Evolutionary conservation across 2,329 filamentous ascomycete species (phyloP).

Genomic region (Ophiostoma ulmi): DNA sequence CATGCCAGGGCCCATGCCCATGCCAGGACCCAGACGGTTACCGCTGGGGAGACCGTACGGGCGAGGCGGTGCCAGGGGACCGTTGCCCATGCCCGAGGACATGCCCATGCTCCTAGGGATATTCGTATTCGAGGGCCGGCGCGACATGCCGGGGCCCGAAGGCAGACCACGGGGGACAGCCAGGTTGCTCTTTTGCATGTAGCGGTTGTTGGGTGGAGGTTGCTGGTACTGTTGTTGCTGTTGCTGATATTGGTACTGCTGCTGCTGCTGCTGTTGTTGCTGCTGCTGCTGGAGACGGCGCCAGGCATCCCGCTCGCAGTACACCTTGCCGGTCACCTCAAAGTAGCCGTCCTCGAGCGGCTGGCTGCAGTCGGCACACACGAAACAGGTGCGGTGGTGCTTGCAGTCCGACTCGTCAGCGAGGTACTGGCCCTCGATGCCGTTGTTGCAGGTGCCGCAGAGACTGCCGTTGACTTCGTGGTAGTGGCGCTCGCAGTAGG

Average conservation of each 20-base stretch:
- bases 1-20: constrained; percentile 12
- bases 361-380: constrained; percentile 70
- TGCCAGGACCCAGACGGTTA: constrained; percentile 32
- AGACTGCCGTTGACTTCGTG: constrained; percentile 85
- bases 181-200: constrained; percentile 16
- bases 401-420: constrained; percentile 74
- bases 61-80: constrained; percentile 17
- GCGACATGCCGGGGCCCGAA: constrained; percentile 18
- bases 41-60: constrained; percentile 36
- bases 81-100: not conserved
- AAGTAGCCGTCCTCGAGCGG: constrained; percentile 82
- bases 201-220: not conserved
- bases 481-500: constrained; percentile 89
- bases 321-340: constrained; percentile 73
- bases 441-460: constrained; percentile 70
- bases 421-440: constrained; percentile 91
- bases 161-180: constrained; percentile 18
- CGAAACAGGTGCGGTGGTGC: constrained; percentile 83
- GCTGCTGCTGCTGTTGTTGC: constrained; percentile 16
- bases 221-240: constrained; percentile 14
- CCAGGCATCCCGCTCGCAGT: constrained; percentile 83
- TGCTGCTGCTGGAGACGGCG: constrained; percentile 39
- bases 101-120: constrained; percentile 12
- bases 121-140: constrained; percentile 21
- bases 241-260: constrained; percentile 7